A percentile compares a stretch with the other conserved stretches of the same genome.
Conservation (phyloP, 257 asterid species). For the Linaria vulgaris region DNA sequence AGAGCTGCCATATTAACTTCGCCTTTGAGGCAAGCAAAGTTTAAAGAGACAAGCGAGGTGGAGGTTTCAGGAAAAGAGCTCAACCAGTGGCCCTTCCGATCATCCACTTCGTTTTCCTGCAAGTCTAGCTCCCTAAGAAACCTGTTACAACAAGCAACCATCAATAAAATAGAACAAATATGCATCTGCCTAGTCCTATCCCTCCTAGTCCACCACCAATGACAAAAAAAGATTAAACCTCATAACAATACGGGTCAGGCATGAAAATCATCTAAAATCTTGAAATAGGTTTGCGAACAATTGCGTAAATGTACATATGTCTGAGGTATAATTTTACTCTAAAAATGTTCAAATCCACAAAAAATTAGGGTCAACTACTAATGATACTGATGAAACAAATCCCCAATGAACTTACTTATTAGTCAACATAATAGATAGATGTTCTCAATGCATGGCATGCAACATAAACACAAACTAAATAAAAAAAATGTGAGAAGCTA, state of each 20-base stretch:
- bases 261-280: neutral
- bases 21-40: slow-evolving; percentile 84
- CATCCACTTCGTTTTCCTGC: slow-evolving; percentile 82
- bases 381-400: neutral
- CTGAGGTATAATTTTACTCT: neutral
- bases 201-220: slow-evolving; percentile 5
- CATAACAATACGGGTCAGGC: neutral
- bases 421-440: neutral
- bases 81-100: slow-evolving; percentile 84
- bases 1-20: slow-evolving; percentile 66
- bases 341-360: neutral
- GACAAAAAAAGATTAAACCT: neutral
- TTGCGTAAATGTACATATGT: neutral
- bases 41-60: slow-evolving; percentile 71
- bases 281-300: neutral
- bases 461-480: neutral
- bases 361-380: too few species aligned
- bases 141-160: slow-evolving; percentile 38
- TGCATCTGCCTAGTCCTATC: neutral
- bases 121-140: slow-evolving; percentile 72
- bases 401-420: neutral
- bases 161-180: slow-evolving; percentile 5
- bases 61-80: slow-evolving; percentile 72
- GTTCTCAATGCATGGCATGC: neutral
- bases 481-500: neutral